phyloP scores from a whole-genome alignment of 2,329 filamentous ascomycete species.

The Colletotrichum tabaci region DNA sequence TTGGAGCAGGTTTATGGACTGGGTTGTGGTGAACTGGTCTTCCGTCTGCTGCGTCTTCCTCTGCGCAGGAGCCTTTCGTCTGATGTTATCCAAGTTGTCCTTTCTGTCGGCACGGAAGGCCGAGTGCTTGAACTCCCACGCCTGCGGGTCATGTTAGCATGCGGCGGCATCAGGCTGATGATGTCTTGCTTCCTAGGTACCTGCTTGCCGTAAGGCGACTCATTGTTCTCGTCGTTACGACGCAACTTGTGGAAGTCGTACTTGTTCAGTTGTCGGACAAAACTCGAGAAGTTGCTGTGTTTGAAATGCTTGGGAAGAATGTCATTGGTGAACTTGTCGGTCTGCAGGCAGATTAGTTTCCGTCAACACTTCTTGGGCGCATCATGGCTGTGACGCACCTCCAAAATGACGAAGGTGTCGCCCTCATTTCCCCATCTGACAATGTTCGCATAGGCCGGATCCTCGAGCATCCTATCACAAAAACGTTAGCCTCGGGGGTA shows the following conservation, averaged over 20 bases:
- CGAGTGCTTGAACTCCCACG: slow-evolving; percentile 97
- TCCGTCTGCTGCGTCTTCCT: slow-evolving; percentile 78
- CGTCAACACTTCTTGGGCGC: neutral
- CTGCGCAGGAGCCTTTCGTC: slow-evolving; percentile 92
- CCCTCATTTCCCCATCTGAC: slow-evolving; percentile 96
- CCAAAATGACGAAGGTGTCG: slow-evolving; percentile 96
- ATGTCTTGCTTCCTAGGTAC: slow-evolving; percentile 60
- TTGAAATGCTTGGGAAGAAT: slow-evolving; percentile 99
- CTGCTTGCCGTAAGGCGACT: slow-evolving; percentile 85
- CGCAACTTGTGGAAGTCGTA: slow-evolving; percentile 99
- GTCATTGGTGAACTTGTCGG: slow-evolving; percentile 97
- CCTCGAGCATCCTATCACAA: slow-evolving; percentile 88
- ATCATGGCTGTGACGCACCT: slow-evolving; percentile 71
- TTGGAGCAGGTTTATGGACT: slow-evolving; percentile 91
- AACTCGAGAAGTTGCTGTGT: slow-evolving; percentile 98
- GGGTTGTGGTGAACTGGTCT: slow-evolving; percentile 83
- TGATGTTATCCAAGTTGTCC: slow-evolving; percentile 95
- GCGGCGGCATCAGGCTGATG: neutral
- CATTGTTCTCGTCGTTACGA: slow-evolving; percentile 87
- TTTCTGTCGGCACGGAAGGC: slow-evolving; percentile 97
- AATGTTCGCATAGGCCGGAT: slow-evolving; percentile 91
- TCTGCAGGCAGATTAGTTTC: slow-evolving; percentile 66
- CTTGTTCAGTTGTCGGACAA: slow-evolving; percentile 95
- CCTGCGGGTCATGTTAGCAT: slow-evolving; percentile 60
- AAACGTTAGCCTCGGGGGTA: slow-evolving; percentile 50